These are phyloP conservation scores for Colletotrichum sp. DNA, from an alignment of 2,329 filamentous ascomycete genomes.

Conservation along the genomic window DNA sequence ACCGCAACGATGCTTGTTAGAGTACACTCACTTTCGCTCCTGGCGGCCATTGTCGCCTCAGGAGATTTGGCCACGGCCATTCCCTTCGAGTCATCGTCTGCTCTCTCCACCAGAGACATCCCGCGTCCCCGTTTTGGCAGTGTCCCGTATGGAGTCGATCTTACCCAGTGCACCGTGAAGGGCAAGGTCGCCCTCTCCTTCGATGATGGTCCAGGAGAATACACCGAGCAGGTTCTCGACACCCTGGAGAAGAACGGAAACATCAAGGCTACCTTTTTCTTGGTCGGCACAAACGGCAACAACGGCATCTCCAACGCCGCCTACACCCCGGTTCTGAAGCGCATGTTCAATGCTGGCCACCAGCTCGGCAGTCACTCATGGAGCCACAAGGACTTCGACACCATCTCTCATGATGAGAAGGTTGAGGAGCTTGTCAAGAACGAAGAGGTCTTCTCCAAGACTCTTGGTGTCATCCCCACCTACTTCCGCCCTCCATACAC, in stretches of 20 bases:
- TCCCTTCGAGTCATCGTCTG: conserved; percentile 2
- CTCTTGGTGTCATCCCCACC: conserved; percentile 49
- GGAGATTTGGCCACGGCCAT: conserved; percentile 2
- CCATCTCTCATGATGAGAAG: conserved; percentile 36
- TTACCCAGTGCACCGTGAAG: conserved; percentile 32
- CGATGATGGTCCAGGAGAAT: conserved; percentile 40
- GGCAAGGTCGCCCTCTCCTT: conserved; percentile 41
- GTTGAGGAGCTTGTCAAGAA: conserved; percentile 46
- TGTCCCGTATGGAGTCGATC: conserved; percentile 37
- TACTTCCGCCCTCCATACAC: conserved; percentile 50
- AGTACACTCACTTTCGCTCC: conserved; percentile 18
- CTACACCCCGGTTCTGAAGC: conserved; percentile 45
- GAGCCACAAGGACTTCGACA: conserved; percentile 48
- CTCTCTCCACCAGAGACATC: conserved; percentile 9
- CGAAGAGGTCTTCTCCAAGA: conserved; percentile 47
- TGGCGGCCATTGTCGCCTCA: conserved; percentile 10
- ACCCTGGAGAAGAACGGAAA: conserved; percentile 32
- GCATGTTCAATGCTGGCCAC: conserved; percentile 48
- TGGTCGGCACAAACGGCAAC: conserved; percentile 34
- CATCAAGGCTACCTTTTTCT: conserved; percentile 42
- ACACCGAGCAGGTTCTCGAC: conserved; percentile 38
- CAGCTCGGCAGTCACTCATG: conserved; percentile 54
- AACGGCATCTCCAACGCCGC: conserved; percentile 37
- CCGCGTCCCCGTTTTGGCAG: conserved; percentile 31
- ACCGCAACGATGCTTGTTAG: conserved; percentile 19